Conservation (phyloP, 257 asterid species). For the Solanum tarijense region DNA sequence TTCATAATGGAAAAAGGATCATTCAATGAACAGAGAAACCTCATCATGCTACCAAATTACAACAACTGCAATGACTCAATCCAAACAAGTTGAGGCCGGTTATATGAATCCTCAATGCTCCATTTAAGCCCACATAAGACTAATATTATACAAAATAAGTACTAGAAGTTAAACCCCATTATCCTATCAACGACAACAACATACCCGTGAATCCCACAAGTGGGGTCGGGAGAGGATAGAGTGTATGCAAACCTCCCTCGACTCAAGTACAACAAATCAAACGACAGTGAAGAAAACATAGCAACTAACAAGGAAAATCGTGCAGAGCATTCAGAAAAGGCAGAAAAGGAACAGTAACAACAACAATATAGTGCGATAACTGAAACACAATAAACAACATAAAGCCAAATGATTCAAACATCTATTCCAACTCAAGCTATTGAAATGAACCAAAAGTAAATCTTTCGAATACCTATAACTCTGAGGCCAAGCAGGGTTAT, state of each 20-base stretch:
- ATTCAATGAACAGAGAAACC: not conserved
- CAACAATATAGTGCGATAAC: not conserved
- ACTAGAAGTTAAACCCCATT: not conserved
- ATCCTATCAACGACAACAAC: not conserved
- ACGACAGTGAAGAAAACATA: not conserved
- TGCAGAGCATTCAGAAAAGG: not conserved
- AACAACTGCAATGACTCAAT: not conserved
- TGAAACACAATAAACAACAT: not conserved
- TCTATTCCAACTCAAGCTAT: not conserved
- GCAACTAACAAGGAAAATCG: not conserved
- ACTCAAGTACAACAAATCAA: not conserved
- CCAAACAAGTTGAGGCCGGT: not conserved
- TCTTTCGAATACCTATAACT: conserved; percentile 58
- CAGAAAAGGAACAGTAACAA: not conserved
- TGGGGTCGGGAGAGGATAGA: not conserved
- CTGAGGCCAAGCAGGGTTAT: conserved; percentile 80
- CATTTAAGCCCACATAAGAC: not conserved
- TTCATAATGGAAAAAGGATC: not conserved
- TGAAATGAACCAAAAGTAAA: not conserved
- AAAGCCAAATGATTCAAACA: not conserved
- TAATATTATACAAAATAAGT: not conserved
- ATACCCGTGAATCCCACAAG: not conserved
- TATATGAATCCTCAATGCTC: not conserved
- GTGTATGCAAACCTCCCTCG: not conserved
- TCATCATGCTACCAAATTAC: not conserved